Base-by-base conservation (phyloP, 1,284 basidiomycete species). In the Neonothopanus nambi region DNA sequence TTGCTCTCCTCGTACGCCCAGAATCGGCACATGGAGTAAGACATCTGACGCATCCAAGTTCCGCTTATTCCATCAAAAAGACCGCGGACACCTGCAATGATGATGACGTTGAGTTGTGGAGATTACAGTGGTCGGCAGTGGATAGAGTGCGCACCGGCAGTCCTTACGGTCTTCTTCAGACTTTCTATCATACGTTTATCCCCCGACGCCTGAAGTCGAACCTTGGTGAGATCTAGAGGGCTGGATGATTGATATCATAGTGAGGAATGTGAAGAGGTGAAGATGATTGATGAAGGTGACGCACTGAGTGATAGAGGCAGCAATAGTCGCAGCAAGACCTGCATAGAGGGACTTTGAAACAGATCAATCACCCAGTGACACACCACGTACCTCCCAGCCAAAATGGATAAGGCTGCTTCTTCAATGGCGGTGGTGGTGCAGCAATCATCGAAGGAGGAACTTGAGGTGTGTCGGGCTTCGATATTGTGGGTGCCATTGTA, bases 1-100 rank as follows among this genome's bases (percentile, higher is more conserved):
- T 95, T 95, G 67, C 89, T 87, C 72, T 91, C 88, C 63, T 96
- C 93, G 70, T 95, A 95, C 20, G 91, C 91, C 80, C 93, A 95
- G 76, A 96, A 96, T 13, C 93, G 83, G 66, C 91, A 94, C 67
- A 95, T 77, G 42, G 91, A 94, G 73, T 95, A 95, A 23, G 87
- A 92, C 93, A 95, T 93, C 72, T 96, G 94, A 33, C 94, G 83
- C 65, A 95, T 73, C 81, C 93, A 88, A 26, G 93, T 95, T 28
- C 93, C 94, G 1, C 88, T 80, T 55, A 95, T 90, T 18, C 93
- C 93, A 63, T 93, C 93, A 64, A 85, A 93, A 42, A 94, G 75
- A 0, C 93, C 93, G 43, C 86, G 78, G 30, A 78, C 69, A 50
- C 90, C 90, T 76, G 46, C 18, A 8, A 28, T 13, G n/a, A n/a